phyloP scores from a whole-genome alignment of 768 basidiomycete genomes.

The Leucocoprinus sp. region DNA sequence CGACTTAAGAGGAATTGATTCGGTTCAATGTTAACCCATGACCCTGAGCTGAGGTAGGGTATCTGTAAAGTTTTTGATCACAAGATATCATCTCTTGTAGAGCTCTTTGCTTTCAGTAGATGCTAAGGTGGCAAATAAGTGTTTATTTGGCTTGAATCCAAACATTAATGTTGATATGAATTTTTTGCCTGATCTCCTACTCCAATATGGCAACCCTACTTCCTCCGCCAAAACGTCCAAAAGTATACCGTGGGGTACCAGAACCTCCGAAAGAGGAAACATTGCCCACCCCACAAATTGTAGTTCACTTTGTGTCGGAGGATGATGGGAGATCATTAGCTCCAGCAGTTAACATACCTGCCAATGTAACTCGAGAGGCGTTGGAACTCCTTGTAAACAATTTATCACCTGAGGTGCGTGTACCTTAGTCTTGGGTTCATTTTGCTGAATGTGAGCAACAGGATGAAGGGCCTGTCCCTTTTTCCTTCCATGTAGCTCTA shows the following conservation, averaged over 20 bases:
- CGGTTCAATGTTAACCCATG: too few species aligned
- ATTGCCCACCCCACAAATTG: conserved; percentile 51
- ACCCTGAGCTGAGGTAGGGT: too few species aligned
- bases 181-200: too few species aligned
- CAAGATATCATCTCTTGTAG: too few species aligned
- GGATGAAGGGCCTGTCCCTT: conserved; percentile 89
- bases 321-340: conserved; percentile 77
- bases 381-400: conserved; percentile 88
- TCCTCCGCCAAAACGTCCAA: conserved; percentile 84
- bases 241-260: conserved; percentile 68
- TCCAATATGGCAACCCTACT: conserved; percentile 72
- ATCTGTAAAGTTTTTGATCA: too few species aligned
- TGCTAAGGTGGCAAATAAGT: neutral
- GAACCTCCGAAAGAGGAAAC: conserved; percentile 48
- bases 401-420: conserved; percentile 61
- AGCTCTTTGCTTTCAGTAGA: too few species aligned
- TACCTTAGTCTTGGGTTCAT: conserved; percentile 3
- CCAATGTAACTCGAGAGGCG: conserved; percentile 76
- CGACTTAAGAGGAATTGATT: too few species aligned
- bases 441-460: conserved; percentile 22
- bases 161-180: too few species aligned
- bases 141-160: neutral
- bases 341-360: conserved; percentile 83
- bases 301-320: conserved; percentile 90
- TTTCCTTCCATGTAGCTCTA: conserved; percentile 78